Conservation (phyloP, 2,329 filamentous ascomycete species). For the Hypomyces rosellus region DNA sequence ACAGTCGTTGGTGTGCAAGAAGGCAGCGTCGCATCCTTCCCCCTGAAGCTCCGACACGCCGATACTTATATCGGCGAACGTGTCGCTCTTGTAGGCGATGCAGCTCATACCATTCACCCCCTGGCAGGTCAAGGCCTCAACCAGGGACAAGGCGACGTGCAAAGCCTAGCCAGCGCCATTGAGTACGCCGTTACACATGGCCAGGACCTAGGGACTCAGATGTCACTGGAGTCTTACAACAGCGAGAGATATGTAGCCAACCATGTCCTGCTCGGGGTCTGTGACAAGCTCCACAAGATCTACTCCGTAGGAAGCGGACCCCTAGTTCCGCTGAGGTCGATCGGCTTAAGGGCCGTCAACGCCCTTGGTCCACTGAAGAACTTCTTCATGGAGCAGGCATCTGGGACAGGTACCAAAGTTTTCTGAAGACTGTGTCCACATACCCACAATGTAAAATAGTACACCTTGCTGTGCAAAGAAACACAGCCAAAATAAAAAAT, state of each 20-base stretch:
- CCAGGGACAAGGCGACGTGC: slow-evolving; percentile 83
- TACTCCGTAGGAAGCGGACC: slow-evolving; percentile 78
- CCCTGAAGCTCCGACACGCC: slow-evolving; percentile 85
- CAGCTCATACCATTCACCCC: slow-evolving; percentile 91
- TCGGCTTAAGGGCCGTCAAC: slow-evolving; percentile 73
- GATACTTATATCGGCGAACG: slow-evolving; percentile 86
- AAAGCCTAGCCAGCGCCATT: slow-evolving; percentile 68
- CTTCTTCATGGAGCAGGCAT: slow-evolving; percentile 74
- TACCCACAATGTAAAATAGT: not conserved
- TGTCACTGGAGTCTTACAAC: slow-evolving; percentile 77
- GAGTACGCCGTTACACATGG: slow-evolving; percentile 73
- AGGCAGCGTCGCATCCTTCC: slow-evolving; percentile 80
- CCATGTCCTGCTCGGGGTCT: slow-evolving; percentile 69
- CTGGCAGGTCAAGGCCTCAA: slow-evolving; percentile 93
- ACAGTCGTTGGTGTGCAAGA: slow-evolving; percentile 65
- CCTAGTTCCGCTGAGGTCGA: slow-evolving; percentile 69
- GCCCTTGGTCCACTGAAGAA: slow-evolving; percentile 68
- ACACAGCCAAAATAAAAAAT: not conserved
- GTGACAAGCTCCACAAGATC: slow-evolving; percentile 87
- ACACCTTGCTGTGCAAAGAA: not conserved
- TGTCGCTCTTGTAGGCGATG: slow-evolving; percentile 88
- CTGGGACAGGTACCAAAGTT: slow-evolving; percentile 47
- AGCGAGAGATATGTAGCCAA: slow-evolving; percentile 78
- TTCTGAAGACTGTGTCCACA: slow-evolving; percentile 20
- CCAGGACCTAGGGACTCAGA: slow-evolving; percentile 73